Evolutionary conservation across 1,139 yeast genomes (phyloP).

Genomic region (Saccharomyces hybrid): DNA sequence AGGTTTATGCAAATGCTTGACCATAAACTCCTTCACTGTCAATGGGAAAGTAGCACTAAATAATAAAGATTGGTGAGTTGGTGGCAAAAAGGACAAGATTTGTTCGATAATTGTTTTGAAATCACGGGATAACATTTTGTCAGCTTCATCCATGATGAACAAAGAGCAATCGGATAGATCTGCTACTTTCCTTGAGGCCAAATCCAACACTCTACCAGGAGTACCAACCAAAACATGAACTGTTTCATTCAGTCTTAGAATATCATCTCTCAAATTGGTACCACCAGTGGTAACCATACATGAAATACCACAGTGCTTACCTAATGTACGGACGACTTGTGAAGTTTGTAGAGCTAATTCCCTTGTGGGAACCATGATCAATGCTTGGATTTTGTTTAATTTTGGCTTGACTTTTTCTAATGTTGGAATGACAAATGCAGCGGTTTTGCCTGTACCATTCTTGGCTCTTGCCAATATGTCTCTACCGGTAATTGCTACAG

Average conservation of each 20-base stretch:
- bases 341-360: conserved; percentile 95
- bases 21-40: conserved; percentile 89
- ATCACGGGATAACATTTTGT: conserved; percentile 88
- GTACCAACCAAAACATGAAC: conserved; percentile 91
- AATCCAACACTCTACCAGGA: conserved; percentile 93
- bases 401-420: conserved; percentile 81
- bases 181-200: conserved; percentile 81
- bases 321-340: conserved; percentile 94
- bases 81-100: conserved; percentile 74
- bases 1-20: conserved; percentile 80
- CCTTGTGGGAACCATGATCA: conserved; percentile 87
- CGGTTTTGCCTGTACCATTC: conserved; percentile 98
- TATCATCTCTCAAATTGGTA: conserved; percentile 88
- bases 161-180: conserved; percentile 82
- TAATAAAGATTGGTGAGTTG: conserved; percentile 72
- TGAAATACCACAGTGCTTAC: conserved; percentile 84
- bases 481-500: conserved; percentile 90
- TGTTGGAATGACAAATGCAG: conserved; percentile 87
- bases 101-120: conserved; percentile 85
- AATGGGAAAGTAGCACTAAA: conserved; percentile 96
- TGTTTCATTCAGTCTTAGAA: conserved; percentile 82
- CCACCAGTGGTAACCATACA: conserved; percentile 99
- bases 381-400: conserved; percentile 75
- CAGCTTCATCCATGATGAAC: conserved; percentile 98
- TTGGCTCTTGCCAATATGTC: conserved; percentile 97